Evolutionary conservation across 2,329 filamentous ascomycete genomes (phyloP).

Genomic region (Verticillium alfalfae): DNA sequence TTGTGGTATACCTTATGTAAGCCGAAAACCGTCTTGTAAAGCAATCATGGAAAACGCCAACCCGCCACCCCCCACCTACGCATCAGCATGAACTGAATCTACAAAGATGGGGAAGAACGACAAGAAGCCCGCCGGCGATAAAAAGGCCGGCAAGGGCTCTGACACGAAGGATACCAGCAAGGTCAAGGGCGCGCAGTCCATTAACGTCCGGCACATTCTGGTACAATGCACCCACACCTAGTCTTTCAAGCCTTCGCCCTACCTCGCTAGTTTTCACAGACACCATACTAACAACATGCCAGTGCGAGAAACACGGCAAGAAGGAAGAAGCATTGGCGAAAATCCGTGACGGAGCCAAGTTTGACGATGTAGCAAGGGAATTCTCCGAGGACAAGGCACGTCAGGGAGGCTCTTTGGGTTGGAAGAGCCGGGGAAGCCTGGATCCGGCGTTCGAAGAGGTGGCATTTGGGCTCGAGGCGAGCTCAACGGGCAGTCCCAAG

Average conservation of each 20-base stretch:
- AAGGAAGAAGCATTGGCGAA: constrained; percentile 72
- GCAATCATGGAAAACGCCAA: no score
- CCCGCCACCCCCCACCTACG: no score
- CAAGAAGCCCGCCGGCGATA: constrained; percentile 28
- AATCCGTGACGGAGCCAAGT: constrained; percentile 61
- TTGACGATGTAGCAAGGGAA: constrained; percentile 67
- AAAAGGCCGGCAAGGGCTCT: constrained; percentile 26
- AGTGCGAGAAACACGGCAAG: constrained; percentile 72
- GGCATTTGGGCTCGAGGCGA: constrained; percentile 63
- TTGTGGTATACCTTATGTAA: no score
- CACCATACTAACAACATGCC: background rate
- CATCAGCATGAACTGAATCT: no score
- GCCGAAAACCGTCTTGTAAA: no score
- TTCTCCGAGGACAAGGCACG: constrained; percentile 75
- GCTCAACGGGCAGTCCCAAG: constrained; percentile 58
- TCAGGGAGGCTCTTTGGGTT: constrained; percentile 64
- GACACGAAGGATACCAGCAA: constrained; percentile 33
- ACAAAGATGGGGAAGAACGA: constrained; percentile 30
- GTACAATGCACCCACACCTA: constrained; percentile 19
- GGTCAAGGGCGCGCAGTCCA: constrained; percentile 58
- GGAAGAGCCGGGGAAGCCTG: constrained; percentile 64
- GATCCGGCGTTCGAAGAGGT: constrained; percentile 67
- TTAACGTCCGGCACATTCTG: constrained; percentile 71
- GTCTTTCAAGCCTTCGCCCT: no score
- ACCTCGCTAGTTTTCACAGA: no score